phyloP scores from a whole-genome alignment of 306 rosid species.

The Cicer pinnatifidum region DNA sequence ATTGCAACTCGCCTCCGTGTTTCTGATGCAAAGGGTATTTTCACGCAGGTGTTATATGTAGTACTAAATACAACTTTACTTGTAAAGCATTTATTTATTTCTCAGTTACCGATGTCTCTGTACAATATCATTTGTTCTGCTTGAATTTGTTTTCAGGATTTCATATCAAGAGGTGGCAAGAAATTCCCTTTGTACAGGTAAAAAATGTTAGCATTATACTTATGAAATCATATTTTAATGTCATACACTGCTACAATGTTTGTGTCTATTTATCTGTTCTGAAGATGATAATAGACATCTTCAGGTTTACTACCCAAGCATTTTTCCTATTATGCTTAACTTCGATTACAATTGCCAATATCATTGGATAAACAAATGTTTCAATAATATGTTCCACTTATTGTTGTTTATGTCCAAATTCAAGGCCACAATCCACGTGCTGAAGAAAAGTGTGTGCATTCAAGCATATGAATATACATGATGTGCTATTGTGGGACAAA shows the following conservation, averaged over 20 bases:
- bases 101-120: constrained; percentile 21
- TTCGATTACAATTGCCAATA: constrained; percentile 2
- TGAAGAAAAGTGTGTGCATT: background rate
- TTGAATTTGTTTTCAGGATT: constrained; percentile 68
- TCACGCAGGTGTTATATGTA: constrained; percentile 69
- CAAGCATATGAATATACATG: background rate
- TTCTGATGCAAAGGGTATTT: constrained; percentile 80
- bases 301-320: constrained; percentile 9
- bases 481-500: constrained; percentile 18
- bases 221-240: constrained; percentile 5
- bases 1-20: constrained; percentile 76
- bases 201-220: constrained; percentile 24
- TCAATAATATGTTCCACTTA: constrained; percentile 5
- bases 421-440: too few relatives aligned
- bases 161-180: constrained; percentile 81
- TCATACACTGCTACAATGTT: background rate
- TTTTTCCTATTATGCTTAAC: background rate
- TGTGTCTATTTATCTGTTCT: constrained; percentile 8
- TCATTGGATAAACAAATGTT: background rate
- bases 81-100: constrained; percentile 19
- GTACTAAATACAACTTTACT: background rate
- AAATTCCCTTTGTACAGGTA: constrained; percentile 88
- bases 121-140: constrained; percentile 1
- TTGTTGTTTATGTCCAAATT: background rate
- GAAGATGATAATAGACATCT: constrained; percentile 20